Base-by-base conservation (phyloP, 768 basidiomycete species). In the Mycena leptocephala region DNA sequence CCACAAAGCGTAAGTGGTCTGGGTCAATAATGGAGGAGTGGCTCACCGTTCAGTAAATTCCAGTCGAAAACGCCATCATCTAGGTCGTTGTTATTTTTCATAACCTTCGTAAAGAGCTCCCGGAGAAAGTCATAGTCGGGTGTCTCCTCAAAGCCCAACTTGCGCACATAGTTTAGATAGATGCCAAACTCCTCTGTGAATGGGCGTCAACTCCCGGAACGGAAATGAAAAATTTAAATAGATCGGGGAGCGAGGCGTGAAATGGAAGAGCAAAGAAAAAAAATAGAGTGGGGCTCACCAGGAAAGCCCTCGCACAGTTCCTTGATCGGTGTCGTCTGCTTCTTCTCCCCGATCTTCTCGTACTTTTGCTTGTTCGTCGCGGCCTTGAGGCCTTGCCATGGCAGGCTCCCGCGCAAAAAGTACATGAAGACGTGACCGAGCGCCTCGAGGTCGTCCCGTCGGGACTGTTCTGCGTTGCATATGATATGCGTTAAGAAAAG, bases 331-430 rank as follows among this genome's bases (percentile, higher is more conserved):
- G 98, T 99, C 18, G 95, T 95, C 88, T 99, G 98, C 90, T 97
- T 99, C 94, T 99, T 99, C 90, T 99, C 98, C 77, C 98, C 98
- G 84, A 99, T 99, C 90, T 99, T 99, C 90, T 99, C 98, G 88
- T 99, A 99, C 90, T 99, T 96, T 85, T 99, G 98, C 89, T 99
- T 99, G 90, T 99, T 99, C 64, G 97, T 99, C 33, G 98, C 98
- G 39, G 98, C 98, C 87, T 99, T 99, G 72, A 99, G 91, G 72
- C 98, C 98, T 83, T 99, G 98, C 98, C 98, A 99, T 28, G 98
- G 98, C 67, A 99, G 83, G 80, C 97, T 98, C 26, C 98, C 98
- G 67, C 98, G 92, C 65, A 99, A 86, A 87, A 99, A 99, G 88
- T 99, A 99, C 96, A 99, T 98, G 89, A 99, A 99, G 80, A 99